These are phyloP conservation scores for Candida pseudoglaebosa DNA, from an alignment of 805 yeast genomes.

Conservation along the genomic window DNA sequence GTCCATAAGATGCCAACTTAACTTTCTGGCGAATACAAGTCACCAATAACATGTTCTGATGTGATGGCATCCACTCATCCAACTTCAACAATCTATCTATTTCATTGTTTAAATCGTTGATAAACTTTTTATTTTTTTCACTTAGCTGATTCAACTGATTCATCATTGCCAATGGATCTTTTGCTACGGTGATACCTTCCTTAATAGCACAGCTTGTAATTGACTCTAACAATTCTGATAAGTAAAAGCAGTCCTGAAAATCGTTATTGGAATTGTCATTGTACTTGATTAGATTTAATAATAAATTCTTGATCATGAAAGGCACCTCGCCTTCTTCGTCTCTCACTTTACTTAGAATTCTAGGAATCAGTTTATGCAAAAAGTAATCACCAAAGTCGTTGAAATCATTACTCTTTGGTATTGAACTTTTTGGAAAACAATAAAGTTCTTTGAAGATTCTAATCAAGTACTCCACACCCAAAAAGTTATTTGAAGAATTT, in stretches of 20 bases:
- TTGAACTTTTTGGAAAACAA: conserved; percentile 60
- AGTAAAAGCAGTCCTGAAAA: conserved; percentile 68
- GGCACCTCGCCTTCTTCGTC: conserved; percentile 63
- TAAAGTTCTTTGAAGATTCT: conserved; percentile 64
- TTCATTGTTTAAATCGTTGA: conserved; percentile 48
- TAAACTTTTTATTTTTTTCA: conserved; percentile 14
- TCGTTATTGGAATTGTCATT: conserved; percentile 82
- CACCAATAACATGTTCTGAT: conserved; percentile 50
- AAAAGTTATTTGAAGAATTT: conserved; percentile 52
- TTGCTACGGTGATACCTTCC: conserved; percentile 7
- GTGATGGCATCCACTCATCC: conserved; percentile 85
- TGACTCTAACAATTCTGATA: conserved; percentile 53
- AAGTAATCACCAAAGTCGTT: conserved; percentile 64
- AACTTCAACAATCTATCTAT: conserved; percentile 70
- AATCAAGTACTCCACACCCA: conserved; percentile 71
- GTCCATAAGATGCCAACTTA: conserved; percentile 52
- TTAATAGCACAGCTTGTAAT: conserved; percentile 37
- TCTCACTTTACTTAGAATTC: conserved; percentile 54
- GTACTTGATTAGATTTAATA: conserved; percentile 70
- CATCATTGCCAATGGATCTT: conserved; percentile 7
- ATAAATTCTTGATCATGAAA: conserved; percentile 51
- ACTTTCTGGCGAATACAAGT: conserved; percentile 59
- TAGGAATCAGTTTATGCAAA: conserved; percentile 65
- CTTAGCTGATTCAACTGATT: conserved; percentile 7
- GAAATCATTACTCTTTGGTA: conserved; percentile 82